phyloP scores from a whole-genome alignment of 2,329 filamentous ascomycete genomes.

The Penicillium sp. region DNA sequence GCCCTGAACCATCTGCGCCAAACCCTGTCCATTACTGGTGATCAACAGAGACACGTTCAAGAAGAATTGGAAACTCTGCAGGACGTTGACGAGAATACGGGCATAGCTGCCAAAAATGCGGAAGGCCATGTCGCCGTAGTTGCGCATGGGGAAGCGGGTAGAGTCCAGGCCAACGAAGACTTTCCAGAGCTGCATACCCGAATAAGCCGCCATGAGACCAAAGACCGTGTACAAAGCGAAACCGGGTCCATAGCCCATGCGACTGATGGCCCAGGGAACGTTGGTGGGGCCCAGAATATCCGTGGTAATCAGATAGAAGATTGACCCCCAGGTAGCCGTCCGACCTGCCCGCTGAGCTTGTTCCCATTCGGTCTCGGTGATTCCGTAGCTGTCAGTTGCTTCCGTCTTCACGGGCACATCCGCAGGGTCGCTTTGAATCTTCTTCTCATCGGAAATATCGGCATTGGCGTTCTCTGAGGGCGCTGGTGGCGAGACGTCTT shows the following conservation, averaged over 20 bases:
- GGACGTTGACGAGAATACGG: conserved; percentile 49
- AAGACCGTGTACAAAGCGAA: conserved; percentile 50
- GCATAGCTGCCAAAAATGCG: conserved; percentile 47
- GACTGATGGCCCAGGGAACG: conserved; percentile 29
- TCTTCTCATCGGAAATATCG: conserved; percentile 1
- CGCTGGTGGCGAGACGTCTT: not conserved
- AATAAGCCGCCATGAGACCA: conserved; percentile 43
- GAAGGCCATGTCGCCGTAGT: conserved; percentile 51
- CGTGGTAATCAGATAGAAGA: conserved; percentile 52
- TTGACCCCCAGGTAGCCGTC: conserved; percentile 47
- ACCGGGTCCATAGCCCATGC: conserved; percentile 46
- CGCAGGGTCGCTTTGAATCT: not conserved
- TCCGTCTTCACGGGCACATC: not conserved
- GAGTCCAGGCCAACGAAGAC: conserved; percentile 49
- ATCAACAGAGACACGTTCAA: conserved; percentile 39
- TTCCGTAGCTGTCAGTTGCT: conserved; percentile 8
- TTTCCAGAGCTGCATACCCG: conserved; percentile 49
- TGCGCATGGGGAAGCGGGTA: conserved; percentile 47
- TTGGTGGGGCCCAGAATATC: conserved; percentile 49
- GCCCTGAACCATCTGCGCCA: conserved; percentile 47
- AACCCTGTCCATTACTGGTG: conserved; percentile 37
- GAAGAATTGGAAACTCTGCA: conserved; percentile 36
- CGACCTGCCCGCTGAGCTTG: conserved; percentile 48
- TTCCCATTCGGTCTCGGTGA: conserved; percentile 47
- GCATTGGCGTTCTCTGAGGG: not conserved